A percentile compares a stretch with the other conserved stretches of the same genome.
phyloP scores from a whole-genome alignment of 345 rosid species.

The Balakata baccata region DNA sequence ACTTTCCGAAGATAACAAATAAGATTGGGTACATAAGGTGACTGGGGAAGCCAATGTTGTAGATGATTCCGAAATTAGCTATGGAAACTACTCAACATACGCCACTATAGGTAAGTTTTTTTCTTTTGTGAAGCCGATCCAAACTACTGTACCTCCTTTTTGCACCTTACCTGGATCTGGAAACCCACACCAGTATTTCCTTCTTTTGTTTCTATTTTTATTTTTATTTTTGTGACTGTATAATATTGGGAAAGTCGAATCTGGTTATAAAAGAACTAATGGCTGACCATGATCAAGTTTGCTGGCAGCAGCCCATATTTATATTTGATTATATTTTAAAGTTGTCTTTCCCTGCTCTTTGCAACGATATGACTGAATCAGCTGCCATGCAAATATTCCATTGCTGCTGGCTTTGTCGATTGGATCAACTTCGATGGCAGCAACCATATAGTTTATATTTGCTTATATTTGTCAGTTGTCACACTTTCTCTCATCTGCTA shows the following conservation, averaged over 20 bases:
- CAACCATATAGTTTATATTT: constrained; percentile 1
- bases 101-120: constrained; percentile 24
- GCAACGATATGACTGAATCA: neutral
- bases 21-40: constrained; percentile 9
- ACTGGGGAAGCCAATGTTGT: constrained; percentile 15
- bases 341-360: neutral
- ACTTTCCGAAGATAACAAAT: constrained; percentile 7
- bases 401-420: constrained; percentile 1
- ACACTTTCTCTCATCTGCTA: neutral
- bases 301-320: constrained; percentile 17
- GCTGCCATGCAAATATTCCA: neutral
- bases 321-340: neutral
- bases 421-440: constrained; percentile 21
- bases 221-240: constrained; percentile 11
- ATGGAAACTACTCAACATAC: constrained; percentile 20
- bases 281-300: constrained; percentile 23
- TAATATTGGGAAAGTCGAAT: constrained; percentile 8
- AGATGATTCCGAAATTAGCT: constrained; percentile 15
- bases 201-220: neutral
- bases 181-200: constrained; percentile 11
- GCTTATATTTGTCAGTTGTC: neutral
- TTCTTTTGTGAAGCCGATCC: constrained; percentile 20
- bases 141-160: constrained; percentile 27
- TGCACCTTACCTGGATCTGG: constrained; percentile 29
- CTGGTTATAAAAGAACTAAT: constrained; percentile 18